A percentile compares a stretch with the other conserved stretches of the same genome.
Evolutionary conservation across 2,329 filamentous ascomycete species (phyloP).

Genomic region (Leptographium galeiforme): DNA sequence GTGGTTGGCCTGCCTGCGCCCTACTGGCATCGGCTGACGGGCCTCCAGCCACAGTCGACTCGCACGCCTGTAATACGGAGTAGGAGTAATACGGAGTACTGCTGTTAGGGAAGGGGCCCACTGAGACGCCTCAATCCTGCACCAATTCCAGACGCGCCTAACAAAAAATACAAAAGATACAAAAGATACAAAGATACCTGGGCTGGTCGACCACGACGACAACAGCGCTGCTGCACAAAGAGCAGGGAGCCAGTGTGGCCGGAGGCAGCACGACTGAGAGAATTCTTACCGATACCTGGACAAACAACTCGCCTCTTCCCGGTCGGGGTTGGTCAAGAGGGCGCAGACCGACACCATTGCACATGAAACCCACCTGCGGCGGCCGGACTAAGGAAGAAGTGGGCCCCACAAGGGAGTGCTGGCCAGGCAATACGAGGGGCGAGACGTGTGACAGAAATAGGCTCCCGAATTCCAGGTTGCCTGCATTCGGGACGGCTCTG

Average conservation of each 20-base stretch:
- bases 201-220: no score
- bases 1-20: not conserved
- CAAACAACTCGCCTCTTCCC: no score
- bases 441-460: not conserved
- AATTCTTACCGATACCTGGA: no score
- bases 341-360: not conserved
- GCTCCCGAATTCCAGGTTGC: no score
- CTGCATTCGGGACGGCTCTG: no score
- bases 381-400: not conserved
- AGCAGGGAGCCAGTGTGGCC: no score
- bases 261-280: no score
- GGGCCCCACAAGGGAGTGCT: not conserved
- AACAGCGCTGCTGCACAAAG: no score
- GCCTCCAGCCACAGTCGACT: not conserved
- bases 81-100: not conserved
- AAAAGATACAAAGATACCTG: no score
- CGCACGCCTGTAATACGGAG: not conserved
- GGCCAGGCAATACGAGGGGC: not conserved
- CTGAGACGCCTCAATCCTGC: not conserved
- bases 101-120: not conserved
- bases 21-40: not conserved
- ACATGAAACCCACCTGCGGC: conserved; percentile 10
- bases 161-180: not conserved
- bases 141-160: not conserved
- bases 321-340: no score